Conservation (phyloP, 1,284 basidiomycete species). For the Fistulinella cinereoalba region DNA sequence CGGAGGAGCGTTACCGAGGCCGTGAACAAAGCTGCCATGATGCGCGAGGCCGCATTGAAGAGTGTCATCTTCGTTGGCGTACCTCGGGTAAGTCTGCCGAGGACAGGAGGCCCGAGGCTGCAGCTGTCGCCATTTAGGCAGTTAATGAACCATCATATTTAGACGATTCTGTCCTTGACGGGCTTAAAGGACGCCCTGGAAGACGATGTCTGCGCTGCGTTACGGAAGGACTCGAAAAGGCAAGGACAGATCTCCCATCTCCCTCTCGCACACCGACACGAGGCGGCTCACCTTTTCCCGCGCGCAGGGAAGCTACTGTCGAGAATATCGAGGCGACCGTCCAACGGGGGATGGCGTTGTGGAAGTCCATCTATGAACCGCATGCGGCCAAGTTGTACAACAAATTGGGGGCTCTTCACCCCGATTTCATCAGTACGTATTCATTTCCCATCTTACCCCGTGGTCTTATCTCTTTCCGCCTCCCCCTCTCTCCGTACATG, state of each 20-base stretch:
- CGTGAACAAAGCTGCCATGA: slow-evolving; percentile 73
- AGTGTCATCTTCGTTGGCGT: slow-evolving; percentile 92
- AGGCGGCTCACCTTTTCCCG: slow-evolving; percentile 25
- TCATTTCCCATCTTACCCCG: slow-evolving; percentile 33
- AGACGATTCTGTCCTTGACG: slow-evolving; percentile 83
- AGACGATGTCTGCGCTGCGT: slow-evolving; percentile 69
- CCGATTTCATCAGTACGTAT: slow-evolving; percentile 79
- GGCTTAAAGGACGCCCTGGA: slow-evolving; percentile 74
- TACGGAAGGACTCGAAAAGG: slow-evolving; percentile 69
- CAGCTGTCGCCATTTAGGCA: slow-evolving; percentile 6
- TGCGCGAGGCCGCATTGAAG: slow-evolving; percentile 93
- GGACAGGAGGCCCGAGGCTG: not conserved
- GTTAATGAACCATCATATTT: slow-evolving; percentile 16
- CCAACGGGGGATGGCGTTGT: slow-evolving; percentile 68
- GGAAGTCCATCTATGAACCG: slow-evolving; percentile 91
- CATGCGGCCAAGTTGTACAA: slow-evolving; percentile 85
- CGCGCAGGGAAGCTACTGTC: slow-evolving; percentile 53
- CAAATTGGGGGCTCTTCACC: slow-evolving; percentile 84
- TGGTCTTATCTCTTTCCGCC: slow-evolving; percentile 33
- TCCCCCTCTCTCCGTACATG: slow-evolving; percentile 16
- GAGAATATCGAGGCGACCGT: slow-evolving; percentile 67
- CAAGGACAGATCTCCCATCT: slow-evolving; percentile 40
- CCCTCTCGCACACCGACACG: slow-evolving; percentile 18
- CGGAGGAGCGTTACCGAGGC: slow-evolving; percentile 48
- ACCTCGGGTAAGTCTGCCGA: slow-evolving; percentile 58